Evolutionary conservation across 2,329 filamentous ascomycete genomes (phyloP).

Genomic region (Epichloe typhina): DNA sequence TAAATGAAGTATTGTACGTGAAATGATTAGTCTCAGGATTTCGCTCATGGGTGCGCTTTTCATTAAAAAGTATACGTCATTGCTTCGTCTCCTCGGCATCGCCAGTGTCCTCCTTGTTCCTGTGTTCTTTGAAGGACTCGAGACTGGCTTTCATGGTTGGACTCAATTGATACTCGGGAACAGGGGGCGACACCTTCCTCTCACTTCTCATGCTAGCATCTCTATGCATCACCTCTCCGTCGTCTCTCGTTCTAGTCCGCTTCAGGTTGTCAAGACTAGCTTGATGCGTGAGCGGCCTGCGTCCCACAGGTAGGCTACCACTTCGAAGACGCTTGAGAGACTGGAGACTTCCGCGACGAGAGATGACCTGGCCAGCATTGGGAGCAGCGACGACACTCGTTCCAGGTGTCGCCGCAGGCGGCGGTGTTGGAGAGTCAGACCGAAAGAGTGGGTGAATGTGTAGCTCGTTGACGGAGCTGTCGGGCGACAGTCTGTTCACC

Average conservation of each 20-base stretch:
- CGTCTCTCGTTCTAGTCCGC: background rate
- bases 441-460: slow-evolving; percentile 71
- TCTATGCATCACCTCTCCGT: background rate
- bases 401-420: slow-evolving; percentile 51
- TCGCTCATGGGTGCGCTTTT: background rate
- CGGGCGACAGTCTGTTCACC: slow-evolving; percentile 9
- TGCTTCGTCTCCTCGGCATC: background rate
- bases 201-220: slow-evolving; percentile 14
- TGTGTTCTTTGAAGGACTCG: slow-evolving; percentile 1
- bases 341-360: slow-evolving; percentile 36
- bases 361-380: slow-evolving; percentile 51
- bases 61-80: background rate
- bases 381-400: slow-evolving; percentile 61
- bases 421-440: slow-evolving; percentile 55
- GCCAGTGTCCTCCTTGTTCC: background rate
- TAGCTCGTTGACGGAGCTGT: slow-evolving; percentile 36
- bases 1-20: background rate
- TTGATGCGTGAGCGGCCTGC: slow-evolving; percentile 35
- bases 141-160: slow-evolving; percentile 36
- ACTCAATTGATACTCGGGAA: slow-evolving; percentile 47
- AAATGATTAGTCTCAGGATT: background rate
- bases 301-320: slow-evolving; percentile 35
- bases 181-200: slow-evolving; percentile 43
- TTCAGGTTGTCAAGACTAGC: slow-evolving; percentile 29
- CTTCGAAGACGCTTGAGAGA: slow-evolving; percentile 42